phyloP scores from a whole-genome alignment of 495 filamentous ascomycete genomes.

The Talaromyces adpressus region DNA sequence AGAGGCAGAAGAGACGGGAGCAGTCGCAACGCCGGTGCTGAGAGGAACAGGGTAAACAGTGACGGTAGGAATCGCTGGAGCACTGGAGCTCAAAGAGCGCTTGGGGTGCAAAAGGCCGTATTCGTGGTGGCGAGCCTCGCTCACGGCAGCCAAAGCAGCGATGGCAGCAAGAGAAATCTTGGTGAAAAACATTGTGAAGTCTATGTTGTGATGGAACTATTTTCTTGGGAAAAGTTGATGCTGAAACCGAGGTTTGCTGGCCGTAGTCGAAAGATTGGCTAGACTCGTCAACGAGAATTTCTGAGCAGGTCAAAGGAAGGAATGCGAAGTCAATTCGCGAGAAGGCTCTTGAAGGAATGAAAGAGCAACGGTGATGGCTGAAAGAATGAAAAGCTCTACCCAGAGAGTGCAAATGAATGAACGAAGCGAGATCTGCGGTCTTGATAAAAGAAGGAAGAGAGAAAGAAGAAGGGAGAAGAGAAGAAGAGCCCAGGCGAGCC shows the following conservation, averaged over 20 bases:
- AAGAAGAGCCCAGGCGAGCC: not conserved
- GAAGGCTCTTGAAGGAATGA: conserved; percentile 16
- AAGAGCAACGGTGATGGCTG: conserved; percentile 27
- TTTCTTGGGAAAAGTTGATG: not conserved
- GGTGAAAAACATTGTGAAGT: conserved; percentile 33
- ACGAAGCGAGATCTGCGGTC: not conserved
- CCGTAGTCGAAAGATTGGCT: conserved; percentile 1
- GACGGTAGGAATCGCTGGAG: conserved; percentile 12
- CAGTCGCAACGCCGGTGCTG: conserved; percentile 13
- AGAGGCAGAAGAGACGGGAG: conserved; percentile 11
- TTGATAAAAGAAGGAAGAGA: conserved; percentile 13
- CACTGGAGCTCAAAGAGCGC: conserved; percentile 10
- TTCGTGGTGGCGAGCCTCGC: conserved; percentile 32
- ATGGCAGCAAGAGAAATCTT: conserved; percentile 42
- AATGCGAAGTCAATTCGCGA: conserved; percentile 44
- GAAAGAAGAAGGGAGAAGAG: conserved; percentile 17
- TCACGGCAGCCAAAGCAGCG: conserved; percentile 39
- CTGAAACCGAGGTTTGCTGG: not conserved
- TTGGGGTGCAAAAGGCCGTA: conserved; percentile 15
- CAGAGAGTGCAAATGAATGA: conserved; percentile 21
- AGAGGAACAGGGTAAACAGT: conserved; percentile 14
- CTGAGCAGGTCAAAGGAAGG: conserved; percentile 15
- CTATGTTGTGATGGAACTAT: not conserved
- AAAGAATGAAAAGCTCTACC: conserved; percentile 25
- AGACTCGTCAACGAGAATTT: conserved; percentile 5